These are phyloP conservation scores for Mycena citricolor DNA, from an alignment of 1,284 basidiomycete species.

Conservation along the genomic window DNA sequence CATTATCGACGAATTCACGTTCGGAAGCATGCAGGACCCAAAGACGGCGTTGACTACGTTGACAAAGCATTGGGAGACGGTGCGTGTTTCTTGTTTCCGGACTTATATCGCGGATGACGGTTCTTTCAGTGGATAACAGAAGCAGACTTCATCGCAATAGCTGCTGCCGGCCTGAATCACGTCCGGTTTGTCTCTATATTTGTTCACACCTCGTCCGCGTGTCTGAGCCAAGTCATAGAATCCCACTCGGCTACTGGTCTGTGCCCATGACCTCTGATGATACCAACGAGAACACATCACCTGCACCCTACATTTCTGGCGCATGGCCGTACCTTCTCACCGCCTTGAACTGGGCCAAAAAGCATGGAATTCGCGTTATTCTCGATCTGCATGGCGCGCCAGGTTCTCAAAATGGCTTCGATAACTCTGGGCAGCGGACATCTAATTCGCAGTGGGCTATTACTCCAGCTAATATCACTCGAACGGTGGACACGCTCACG, in stretches of 20 bases:
- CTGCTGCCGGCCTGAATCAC: constrained; percentile 73
- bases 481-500: constrained; percentile 59
- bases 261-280: constrained; percentile 57
- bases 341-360: constrained; percentile 65
- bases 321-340: constrained; percentile 69
- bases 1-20: constrained; percentile 71
- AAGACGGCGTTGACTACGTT: constrained; percentile 48
- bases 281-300: constrained; percentile 48
- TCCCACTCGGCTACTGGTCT: constrained; percentile 78
- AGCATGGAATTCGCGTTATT: constrained; percentile 58
- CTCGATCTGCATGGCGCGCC: constrained; percentile 74
- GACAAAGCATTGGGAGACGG: constrained; percentile 64
- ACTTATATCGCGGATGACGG: neutral
- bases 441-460: constrained; percentile 63
- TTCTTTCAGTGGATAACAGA: constrained; percentile 62
- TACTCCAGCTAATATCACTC: constrained; percentile 53
- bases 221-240: constrained; percentile 39
- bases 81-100: constrained; percentile 25
- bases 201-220: no score
- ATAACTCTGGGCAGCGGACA: constrained; percentile 81
- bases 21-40: constrained; percentile 55
- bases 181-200: constrained; percentile 53
- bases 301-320: constrained; percentile 59
- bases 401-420: constrained; percentile 75
- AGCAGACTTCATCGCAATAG: constrained; percentile 64